Evolutionary conservation across 1,284 basidiomycete genomes (phyloP), one percentile per base, ranked within the genome.

Genomic region (Moesziomyces globuligerus): DNA sequence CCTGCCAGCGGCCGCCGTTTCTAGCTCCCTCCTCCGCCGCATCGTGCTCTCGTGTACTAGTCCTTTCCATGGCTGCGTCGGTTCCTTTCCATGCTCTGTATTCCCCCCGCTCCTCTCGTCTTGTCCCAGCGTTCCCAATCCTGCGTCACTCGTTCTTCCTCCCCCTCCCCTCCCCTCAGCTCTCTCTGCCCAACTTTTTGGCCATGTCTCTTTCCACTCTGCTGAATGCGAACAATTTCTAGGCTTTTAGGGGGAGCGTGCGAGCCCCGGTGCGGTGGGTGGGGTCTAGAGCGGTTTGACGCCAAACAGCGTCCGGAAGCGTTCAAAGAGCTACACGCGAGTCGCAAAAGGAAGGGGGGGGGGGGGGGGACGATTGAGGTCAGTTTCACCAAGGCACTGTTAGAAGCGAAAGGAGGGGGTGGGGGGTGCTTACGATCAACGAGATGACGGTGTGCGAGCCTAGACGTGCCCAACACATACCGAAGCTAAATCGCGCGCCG

Each of bases 391-490:
- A n/a, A 13, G 3, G 10, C 24, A 29, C 25, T 23, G 28, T 7
- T 8, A 24, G 36, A 3, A 17, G 38, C 17, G 23, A 17, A 17
- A 10, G 3, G 15, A 17, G 32, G 21, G 21, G 4, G 44, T 8
- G 6, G 32, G 17, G 8, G 20, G 10, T 17, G 61, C 68, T 66
- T 62, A 71, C 62, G 7, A 76, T 62, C 28, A 78, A 44, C 3
- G 71, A 71, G 28, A 78, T 73, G 32, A 76, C 72, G 17, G 74
- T 75, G 37, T 78, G 75, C 1, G 58, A 62, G 24, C 75, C 75
- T 5, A 78, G 55, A 17, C 75, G 51, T 3, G 69, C 60, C 74
- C 75, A 78, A 32, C 75, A 78, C 75, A 78, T 78, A 10, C 47
- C 67, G 50, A 76, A 75, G 7, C 66, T 62, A n/a, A n/a, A n/a